Evolutionary conservation across 108 stramenopile genomes (phyloP).

Genomic region (Pseudonitzschia multistriata): DNA sequence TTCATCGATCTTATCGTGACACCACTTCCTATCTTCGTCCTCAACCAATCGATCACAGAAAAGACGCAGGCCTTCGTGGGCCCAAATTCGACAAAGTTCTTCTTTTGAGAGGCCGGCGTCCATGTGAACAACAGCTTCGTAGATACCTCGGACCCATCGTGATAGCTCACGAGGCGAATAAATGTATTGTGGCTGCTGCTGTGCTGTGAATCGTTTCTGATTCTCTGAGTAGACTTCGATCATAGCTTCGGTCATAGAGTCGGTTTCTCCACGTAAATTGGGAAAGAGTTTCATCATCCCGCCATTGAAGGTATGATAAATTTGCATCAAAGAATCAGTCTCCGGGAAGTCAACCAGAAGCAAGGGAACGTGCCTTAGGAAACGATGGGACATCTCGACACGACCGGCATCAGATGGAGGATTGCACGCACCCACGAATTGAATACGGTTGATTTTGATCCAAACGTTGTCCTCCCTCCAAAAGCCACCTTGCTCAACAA

Average conservation of each 20-base stretch:
- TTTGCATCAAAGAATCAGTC: conserved; percentile 88
- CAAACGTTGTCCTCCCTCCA: conserved; percentile 93
- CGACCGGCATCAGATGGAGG: conserved; percentile 99
- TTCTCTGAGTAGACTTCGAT: conserved; percentile 93
- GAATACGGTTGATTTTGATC: conserved; percentile 92
- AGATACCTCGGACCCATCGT: conserved; percentile 96
- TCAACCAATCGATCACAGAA: conserved; percentile 94
- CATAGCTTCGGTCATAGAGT: conserved; percentile 95
- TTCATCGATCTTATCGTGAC: conserved; percentile 74
- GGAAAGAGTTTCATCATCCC: conserved; percentile 96
- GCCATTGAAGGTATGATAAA: conserved; percentile 94
- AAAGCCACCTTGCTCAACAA: conserved; percentile 97
- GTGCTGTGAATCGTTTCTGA: conserved; percentile 83
- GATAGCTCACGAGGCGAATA: conserved; percentile 98
- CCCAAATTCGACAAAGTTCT: conserved; percentile 95
- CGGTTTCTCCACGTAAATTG: conserved; percentile 85
- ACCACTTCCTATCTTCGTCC: conserved; percentile 90
- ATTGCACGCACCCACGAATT: conserved; percentile 98
- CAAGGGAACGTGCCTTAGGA: conserved; percentile 94
- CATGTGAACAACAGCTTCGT: conserved; percentile 87
- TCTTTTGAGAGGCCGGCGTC: conserved; percentile 79
- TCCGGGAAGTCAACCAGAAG: conserved; percentile 97
- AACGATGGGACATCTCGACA: conserved; percentile 84
- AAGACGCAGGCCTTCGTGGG: conserved; percentile 95
- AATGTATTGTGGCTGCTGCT: conserved; percentile 95